Base-by-base conservation (phyloP, 176 grass and related monocot species). In the Elymus sibiricus region DNA sequence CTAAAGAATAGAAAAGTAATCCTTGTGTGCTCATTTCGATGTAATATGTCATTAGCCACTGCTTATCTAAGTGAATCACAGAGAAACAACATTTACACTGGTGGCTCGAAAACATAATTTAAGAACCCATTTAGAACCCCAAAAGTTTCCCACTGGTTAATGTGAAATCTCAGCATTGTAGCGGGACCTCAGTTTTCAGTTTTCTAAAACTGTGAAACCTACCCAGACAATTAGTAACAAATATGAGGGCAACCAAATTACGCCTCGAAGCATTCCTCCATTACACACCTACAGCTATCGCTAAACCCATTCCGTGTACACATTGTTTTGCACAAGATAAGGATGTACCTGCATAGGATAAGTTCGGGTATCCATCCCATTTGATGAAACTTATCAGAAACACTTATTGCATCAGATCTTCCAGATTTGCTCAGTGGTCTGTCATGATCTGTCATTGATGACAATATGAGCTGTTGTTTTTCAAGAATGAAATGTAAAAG, bases 301-400 rank as follows among this genome's bases (percentile, higher is more conserved):
- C 7, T 49, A 60, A 76, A 49, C 5, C 42, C 77, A 39, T 37
- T 56, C 16, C 11, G 27, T 74, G 9, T 47, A 19, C 26, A 47
- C 12, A 74, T 63, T 59, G 8, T 61, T 11, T 26, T 71, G n/a
- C 12, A 78, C 22, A 89, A 77, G 56, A 10, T 49, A 78, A 28
- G 24, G 39, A 10, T 39, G 49, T 71, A 98, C 96, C 96, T 98
- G 76, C 88, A 95, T 60, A 98, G 84, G 74, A 98, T 88, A 71
- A 95, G 90, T 79, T 98, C 93, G 1, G 96, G 93, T 90, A 92
- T 91, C 96, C 96, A 98, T 42, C 93, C 93, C 86, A 94, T 89
- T 21, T 98, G 88, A 70, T 88, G 91, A 62, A 95, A 94, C 61
- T 98, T 98, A 77, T 70, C 83, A 78, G 93, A 89, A 65, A 95